Evolutionary conservation across 164 flowering plant genomes (phyloP).

Genomic region (Amborella trichopoda): DNA sequence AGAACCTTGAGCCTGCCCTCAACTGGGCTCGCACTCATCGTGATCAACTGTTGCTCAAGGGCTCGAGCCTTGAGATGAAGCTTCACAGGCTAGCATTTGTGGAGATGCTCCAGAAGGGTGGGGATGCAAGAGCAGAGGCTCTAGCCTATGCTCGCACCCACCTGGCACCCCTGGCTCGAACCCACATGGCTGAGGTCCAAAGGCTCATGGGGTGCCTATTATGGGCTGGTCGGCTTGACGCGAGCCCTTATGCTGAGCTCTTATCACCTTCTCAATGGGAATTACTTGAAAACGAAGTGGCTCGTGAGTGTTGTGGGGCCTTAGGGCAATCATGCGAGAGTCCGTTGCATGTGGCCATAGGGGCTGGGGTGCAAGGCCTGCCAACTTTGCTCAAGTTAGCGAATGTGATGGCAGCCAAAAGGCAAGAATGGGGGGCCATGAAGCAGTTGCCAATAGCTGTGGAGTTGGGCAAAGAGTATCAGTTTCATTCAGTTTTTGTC

Average conservation of each 20-base stretch:
- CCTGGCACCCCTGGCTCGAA: conserved; percentile 39
- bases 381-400: conserved; percentile 63
- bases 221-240: conserved; percentile 56
- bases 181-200: conserved; percentile 49
- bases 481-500: conserved; percentile 76
- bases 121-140: conserved; percentile 42
- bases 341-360: conserved; percentile 51
- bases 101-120: conserved; percentile 47
- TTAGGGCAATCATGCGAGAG: conserved; percentile 59
- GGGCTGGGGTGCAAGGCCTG: conserved; percentile 64
- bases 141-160: conserved; percentile 43
- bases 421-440: conserved; percentile 69
- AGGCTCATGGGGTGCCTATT: conserved; percentile 70
- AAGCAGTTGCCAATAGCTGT: conserved; percentile 73
- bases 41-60: conserved; percentile 36
- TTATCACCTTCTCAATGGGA: conserved; percentile 50
- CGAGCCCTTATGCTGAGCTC: conserved; percentile 54
- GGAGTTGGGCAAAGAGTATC: conserved; percentile 60
- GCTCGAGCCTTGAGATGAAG: conserved; percentile 53
- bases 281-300: conserved; percentile 40
- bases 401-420: conserved; percentile 63
- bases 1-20: conserved; percentile 62
- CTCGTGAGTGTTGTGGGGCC: conserved; percentile 48
- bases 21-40: conserved; percentile 45
- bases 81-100: conserved; percentile 59